Conservation (phyloP, 176 grass and related monocot species). For the Triticum dicoccoides region DNA sequence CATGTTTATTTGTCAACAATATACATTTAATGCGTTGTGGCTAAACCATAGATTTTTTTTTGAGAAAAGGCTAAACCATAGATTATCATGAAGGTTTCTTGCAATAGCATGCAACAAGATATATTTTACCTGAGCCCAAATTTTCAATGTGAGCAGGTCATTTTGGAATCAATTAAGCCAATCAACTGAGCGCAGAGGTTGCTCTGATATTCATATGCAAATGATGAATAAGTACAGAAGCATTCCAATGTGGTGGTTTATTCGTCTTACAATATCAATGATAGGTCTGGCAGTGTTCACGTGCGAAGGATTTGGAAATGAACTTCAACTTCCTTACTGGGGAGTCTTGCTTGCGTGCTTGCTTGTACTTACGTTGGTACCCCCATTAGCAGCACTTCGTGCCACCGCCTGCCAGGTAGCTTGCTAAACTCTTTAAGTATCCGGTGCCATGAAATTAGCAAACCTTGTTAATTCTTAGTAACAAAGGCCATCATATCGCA, state of each 20-base stretch:
- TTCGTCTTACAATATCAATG: conserved; percentile 4
- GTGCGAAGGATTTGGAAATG: conserved; percentile 14
- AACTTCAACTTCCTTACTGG: conserved; percentile 34
- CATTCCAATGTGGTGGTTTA: conserved; percentile 18
- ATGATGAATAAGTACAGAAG: conserved; percentile 7
- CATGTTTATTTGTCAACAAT: not conserved
- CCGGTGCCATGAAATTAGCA: not conserved
- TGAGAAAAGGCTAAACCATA: not conserved
- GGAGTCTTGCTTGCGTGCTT: conserved; percentile 2
- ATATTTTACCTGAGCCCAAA: not conserved
- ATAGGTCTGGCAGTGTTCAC: not conserved
- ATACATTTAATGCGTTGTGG: not conserved
- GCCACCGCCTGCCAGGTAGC: conserved; percentile 5
- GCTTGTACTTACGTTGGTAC: not conserved
- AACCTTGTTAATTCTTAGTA: not conserved
- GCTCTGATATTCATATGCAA: not conserved
- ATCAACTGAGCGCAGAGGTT: not conserved
- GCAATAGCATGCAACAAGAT: not conserved
- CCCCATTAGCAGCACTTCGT: not conserved
- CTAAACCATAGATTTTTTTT: too few relatives aligned
- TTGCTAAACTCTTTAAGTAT: not conserved
- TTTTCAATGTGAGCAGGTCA: not conserved
- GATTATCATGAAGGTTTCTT: not conserved
- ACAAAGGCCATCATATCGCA: not conserved
- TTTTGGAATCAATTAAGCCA: not conserved